Evolutionary conservation across 228 moss, liverwort and hornwort genomes (phyloP).

Genomic region (Sphagnum magellanicum): DNA sequence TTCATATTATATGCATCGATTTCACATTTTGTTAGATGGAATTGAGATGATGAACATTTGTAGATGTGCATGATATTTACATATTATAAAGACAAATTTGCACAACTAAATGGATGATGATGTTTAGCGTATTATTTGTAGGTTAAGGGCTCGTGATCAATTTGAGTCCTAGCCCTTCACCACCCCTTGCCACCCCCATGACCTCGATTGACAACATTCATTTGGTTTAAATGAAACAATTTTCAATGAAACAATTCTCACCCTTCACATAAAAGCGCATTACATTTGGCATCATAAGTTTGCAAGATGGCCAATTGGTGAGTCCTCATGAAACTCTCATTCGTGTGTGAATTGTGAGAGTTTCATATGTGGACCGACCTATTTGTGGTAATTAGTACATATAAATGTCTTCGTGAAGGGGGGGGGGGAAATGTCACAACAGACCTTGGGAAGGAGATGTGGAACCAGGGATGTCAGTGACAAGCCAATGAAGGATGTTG

Average conservation of each 20-base stretch:
- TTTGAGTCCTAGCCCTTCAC: too few relatives aligned
- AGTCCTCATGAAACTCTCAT: background rate
- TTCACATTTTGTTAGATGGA: background rate
- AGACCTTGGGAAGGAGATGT: slow-evolving; percentile 8
- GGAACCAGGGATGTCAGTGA: slow-evolving; percentile 16
- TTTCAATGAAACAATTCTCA: too few relatives aligned
- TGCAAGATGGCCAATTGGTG: background rate
- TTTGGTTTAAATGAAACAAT: too few relatives aligned
- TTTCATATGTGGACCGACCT: background rate
- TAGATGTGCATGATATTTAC: background rate
- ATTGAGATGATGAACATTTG: background rate
- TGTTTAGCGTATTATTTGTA: too few relatives aligned
- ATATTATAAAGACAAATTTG: background rate
- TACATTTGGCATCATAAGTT: background rate
- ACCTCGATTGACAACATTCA: too few relatives aligned
- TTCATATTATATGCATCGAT: too few relatives aligned
- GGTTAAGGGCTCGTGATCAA: too few relatives aligned
- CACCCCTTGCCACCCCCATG: too few relatives aligned
- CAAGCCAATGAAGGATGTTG: slow-evolving; percentile 13
- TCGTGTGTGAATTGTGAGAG: background rate
- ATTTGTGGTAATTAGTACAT: background rate
- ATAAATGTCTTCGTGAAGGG: background rate
- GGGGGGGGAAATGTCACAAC: background rate
- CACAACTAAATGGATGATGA: too few relatives aligned
- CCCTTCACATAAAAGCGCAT: background rate